A percentile compares a stretch with the other conserved stretches of the same genome.
Conservation (phyloP, 371 early-diverging fungal species). For the Mucor velutinosus region DNA sequence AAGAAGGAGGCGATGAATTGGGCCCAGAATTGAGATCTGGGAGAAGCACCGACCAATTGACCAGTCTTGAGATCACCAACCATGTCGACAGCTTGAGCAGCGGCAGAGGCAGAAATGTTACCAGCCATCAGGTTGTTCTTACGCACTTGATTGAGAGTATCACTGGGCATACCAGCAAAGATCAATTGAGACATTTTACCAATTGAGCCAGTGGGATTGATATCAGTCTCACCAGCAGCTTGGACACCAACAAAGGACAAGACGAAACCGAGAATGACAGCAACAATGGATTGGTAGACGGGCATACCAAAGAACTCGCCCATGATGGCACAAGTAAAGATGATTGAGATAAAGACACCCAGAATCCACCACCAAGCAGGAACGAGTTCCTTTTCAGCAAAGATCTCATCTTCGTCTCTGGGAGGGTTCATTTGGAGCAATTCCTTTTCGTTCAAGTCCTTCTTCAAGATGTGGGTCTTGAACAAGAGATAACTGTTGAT, state of each 20-base stretch:
- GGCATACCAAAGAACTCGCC: constrained; percentile 61
- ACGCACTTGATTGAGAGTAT: constrained; percentile 37
- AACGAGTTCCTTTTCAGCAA: constrained; percentile 51
- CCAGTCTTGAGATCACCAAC: constrained; percentile 70
- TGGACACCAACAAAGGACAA: constrained; percentile 74
- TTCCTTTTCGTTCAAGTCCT: constrained; percentile 5
- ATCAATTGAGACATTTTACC: constrained; percentile 67
- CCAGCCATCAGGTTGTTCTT: constrained; percentile 65
- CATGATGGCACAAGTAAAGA: constrained; percentile 66
- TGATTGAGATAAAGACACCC: constrained; percentile 58
- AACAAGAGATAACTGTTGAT: background rate
- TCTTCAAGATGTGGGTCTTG: constrained; percentile 11
- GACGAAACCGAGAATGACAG: constrained; percentile 67
- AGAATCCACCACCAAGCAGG: constrained; percentile 63
- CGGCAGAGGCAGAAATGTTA: constrained; percentile 61
- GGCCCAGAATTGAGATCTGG: constrained; percentile 65
- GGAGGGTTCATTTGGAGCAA: background rate
- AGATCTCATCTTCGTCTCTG: constrained; percentile 35
- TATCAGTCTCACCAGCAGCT: constrained; percentile 70
- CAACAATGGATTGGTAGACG: constrained; percentile 57
- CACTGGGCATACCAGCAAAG: constrained; percentile 60
- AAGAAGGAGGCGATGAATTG: constrained; percentile 65
- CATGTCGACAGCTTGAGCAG: constrained; percentile 68
- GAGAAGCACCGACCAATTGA: constrained; percentile 61
- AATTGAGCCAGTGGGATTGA: constrained; percentile 64